phyloP scores from a whole-genome alignment of 331 rosid genomes.

The Cucumis variabilis region DNA sequence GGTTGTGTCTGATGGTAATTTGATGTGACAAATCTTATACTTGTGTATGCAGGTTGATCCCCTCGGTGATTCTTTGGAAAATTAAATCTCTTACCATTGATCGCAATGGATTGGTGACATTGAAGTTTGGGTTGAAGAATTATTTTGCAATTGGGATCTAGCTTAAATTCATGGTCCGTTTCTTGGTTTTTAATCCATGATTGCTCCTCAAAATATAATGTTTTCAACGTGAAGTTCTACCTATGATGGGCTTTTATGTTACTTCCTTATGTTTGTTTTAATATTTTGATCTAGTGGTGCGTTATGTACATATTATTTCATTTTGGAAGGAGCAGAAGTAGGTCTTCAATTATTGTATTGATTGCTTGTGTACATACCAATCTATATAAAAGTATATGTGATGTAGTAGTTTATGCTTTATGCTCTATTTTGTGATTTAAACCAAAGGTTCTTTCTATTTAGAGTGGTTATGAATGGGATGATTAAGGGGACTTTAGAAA shows the following conservation, averaged over 20 bases:
- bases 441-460: constrained; percentile 42
- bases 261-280: background rate
- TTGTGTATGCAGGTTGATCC: constrained; percentile 43
- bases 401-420: constrained; percentile 51
- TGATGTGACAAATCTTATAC: constrained; percentile 52
- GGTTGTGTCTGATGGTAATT: constrained; percentile 36
- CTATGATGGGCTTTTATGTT: background rate
- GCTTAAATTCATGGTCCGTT: background rate
- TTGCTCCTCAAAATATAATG: constrained; percentile 26
- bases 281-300: constrained; percentile 34
- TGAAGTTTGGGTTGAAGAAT: background rate
- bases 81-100: background rate
- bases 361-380: constrained; percentile 44
- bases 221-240: constrained; percentile 25
- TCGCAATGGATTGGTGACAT: constrained; percentile 30
- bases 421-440: constrained; percentile 53
- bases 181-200: constrained; percentile 33
- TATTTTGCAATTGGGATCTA: background rate
- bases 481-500: constrained; percentile 36
- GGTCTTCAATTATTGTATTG: constrained; percentile 59
- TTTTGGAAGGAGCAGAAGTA: constrained; percentile 51
- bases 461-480: constrained; percentile 41
- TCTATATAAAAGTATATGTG: constrained; percentile 43
- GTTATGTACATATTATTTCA: constrained; percentile 36
- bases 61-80: constrained; percentile 13